phyloP scores from a whole-genome alignment of 176 grass and related monocot species.

The Oryza coarctata region DNA sequence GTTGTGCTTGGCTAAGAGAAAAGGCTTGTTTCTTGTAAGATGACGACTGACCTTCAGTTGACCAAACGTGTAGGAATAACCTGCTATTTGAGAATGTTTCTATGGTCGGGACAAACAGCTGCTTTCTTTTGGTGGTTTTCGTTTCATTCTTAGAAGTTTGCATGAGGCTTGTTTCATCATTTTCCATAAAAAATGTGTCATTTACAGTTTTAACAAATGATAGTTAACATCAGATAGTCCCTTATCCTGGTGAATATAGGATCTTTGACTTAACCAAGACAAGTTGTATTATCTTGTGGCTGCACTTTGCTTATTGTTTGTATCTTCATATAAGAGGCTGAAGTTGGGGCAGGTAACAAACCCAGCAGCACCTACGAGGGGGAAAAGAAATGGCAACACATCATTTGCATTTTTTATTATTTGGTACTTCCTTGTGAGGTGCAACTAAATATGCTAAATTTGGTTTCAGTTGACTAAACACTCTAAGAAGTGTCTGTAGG shows the following conservation, averaged over 20 bases:
- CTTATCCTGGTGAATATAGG: neutral
- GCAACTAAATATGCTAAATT: constrained; percentile 13
- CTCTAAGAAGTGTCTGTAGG: neutral
- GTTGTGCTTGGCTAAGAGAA: neutral
- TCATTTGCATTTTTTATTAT: constrained; percentile 5
- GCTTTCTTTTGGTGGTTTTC: neutral
- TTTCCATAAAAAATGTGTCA: neutral
- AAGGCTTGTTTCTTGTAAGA: neutral
- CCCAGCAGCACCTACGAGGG: neutral
- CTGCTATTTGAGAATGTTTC: neutral
- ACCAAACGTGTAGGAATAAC: neutral
- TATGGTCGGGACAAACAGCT: neutral
- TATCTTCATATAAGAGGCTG: neutral
- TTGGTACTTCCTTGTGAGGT: neutral
- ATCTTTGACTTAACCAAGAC: neutral
- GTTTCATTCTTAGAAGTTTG: neutral
- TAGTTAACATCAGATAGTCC: neutral
- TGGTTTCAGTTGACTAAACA: neutral
- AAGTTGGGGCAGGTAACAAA: neutral
- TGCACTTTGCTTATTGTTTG: neutral
- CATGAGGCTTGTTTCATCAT: neutral
- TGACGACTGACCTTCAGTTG: neutral
- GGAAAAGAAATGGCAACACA: neutral
- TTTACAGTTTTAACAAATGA: neutral
- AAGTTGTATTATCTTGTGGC: neutral